Evolutionary conservation across 202 grass and related monocot genomes (phyloP).

Genomic region (Dendrocalamus latiflorus): DNA sequence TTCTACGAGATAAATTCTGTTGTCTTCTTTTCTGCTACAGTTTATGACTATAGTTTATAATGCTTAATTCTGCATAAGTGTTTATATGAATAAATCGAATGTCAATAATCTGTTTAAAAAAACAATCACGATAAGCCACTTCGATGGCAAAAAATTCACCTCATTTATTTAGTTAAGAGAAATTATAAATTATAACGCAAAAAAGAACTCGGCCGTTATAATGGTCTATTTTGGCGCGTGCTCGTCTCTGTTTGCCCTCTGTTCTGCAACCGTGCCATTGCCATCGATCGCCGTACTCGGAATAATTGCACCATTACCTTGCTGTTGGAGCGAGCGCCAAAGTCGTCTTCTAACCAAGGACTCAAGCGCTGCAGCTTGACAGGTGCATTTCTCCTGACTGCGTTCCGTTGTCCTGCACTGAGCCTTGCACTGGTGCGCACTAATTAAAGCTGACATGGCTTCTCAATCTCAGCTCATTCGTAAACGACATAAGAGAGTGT

Average conservation of each 20-base stretch:
- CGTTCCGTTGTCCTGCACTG: too few relatives aligned
- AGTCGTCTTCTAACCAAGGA: not conserved
- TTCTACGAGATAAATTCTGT: too few relatives aligned
- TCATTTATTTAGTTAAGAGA: too few relatives aligned
- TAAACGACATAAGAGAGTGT: not conserved
- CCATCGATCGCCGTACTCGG: not conserved
- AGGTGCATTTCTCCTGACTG: not conserved
- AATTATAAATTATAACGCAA: too few relatives aligned
- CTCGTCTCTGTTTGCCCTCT: not conserved
- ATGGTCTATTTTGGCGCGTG: not conserved
- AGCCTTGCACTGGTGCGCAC: not conserved
- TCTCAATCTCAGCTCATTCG: not conserved
- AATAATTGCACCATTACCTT: not conserved
- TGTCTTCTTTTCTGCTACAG: too few relatives aligned
- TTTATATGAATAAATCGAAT: too few relatives aligned
- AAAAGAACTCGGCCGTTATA: not conserved
- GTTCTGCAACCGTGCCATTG: not conserved
- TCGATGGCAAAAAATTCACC: too few relatives aligned
- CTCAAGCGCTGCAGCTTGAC: not conserved
- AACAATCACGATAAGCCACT: too few relatives aligned
- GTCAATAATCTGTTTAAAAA: accelerated
- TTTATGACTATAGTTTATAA: too few relatives aligned
- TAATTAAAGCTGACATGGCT: not conserved
- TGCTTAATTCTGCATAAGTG: accelerated
- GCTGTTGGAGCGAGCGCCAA: not conserved